Percentiles rank a stretch among this genome's conserved stretches.
Conservation (phyloP, 106 monocot species). For the Apostasia ramifera region DNA sequence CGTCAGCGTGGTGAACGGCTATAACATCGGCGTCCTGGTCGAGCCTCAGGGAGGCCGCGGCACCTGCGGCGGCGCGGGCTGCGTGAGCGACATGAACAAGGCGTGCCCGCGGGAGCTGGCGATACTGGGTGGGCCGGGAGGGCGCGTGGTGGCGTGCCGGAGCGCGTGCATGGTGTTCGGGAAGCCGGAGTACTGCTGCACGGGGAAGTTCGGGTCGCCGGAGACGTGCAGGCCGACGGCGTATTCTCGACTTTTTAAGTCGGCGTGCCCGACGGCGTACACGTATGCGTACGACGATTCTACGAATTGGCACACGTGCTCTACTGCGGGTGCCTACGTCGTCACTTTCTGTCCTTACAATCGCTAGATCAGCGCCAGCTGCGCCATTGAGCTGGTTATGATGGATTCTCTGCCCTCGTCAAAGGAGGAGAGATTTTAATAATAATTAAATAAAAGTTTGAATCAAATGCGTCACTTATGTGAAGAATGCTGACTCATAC, state of each 20-base stretch:
- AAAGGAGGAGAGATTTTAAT: too few relatives aligned
- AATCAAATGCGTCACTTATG: too few relatives aligned
- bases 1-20: constrained; percentile 17
- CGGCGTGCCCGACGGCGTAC: constrained; percentile 29
- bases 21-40: constrained; percentile 13
- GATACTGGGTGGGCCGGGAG: background rate
- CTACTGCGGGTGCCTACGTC: too few relatives aligned
- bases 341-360: too few relatives aligned
- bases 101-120: constrained; percentile 13
- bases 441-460: too few relatives aligned
- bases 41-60: background rate
- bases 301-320: too few relatives aligned
- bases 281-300: constrained; percentile 51
- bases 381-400: too few relatives aligned
- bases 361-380: too few relatives aligned
- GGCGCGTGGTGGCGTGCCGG: constrained; percentile 36
- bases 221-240: constrained; percentile 31
- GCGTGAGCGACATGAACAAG: constrained; percentile 15
- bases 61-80: background rate
- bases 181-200: constrained; percentile 37
- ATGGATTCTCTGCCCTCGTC: too few relatives aligned
- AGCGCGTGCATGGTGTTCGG: constrained; percentile 47
- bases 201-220: constrained; percentile 27
- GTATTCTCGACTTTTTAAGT: constrained; percentile 42
- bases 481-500: too few relatives aligned